Percentiles rank a stretch among this genome's conserved stretches.
These are phyloP conservation scores for Colletotrichum lentis DNA, from an alignment of 2,329 filamentous ascomycete species.

Conservation along the genomic window DNA sequence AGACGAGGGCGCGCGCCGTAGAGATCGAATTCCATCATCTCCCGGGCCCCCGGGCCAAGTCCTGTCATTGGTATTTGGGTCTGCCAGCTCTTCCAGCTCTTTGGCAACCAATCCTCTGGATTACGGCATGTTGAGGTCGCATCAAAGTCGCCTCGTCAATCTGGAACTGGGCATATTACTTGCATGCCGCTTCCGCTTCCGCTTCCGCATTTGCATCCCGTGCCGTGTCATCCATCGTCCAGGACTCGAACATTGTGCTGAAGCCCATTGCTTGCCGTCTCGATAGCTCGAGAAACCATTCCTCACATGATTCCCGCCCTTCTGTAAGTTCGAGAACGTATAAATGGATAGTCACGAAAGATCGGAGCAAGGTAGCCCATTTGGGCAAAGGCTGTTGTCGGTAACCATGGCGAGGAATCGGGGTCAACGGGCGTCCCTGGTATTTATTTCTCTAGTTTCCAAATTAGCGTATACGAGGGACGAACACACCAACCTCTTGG, in stretches of 20 bases:
- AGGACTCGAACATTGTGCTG: neutral
- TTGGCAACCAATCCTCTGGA: neutral
- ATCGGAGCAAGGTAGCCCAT: constrained; percentile 35
- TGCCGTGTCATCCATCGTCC: neutral
- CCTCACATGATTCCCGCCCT: neutral
- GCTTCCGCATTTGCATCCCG: constrained; percentile 25
- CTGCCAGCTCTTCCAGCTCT: constrained; percentile 2
- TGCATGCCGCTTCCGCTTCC: constrained; percentile 26
- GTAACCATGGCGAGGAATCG: constrained; percentile 17
- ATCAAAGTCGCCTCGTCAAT: constrained; percentile 35
- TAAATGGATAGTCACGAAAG: constrained; percentile 19
- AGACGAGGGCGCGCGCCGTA: neutral
- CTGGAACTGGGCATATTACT: constrained; percentile 14
- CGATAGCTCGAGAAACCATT: neutral
- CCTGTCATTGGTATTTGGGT: neutral
- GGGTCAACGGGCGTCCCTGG: constrained; percentile 31
- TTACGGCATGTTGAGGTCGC: constrained; percentile 25
- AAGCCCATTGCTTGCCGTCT: neutral
- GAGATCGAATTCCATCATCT: neutral
- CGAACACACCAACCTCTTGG: constrained; percentile 23
- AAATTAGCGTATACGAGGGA: constrained; percentile 13
- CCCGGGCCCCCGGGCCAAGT: neutral
- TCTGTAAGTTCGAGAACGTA: neutral
- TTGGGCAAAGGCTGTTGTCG: constrained; percentile 1
- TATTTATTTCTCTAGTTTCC: constrained; percentile 13